phyloP scores from a whole-genome alignment of 2,329 filamentous ascomycete species.

The Trichoderma koningii region DNA sequence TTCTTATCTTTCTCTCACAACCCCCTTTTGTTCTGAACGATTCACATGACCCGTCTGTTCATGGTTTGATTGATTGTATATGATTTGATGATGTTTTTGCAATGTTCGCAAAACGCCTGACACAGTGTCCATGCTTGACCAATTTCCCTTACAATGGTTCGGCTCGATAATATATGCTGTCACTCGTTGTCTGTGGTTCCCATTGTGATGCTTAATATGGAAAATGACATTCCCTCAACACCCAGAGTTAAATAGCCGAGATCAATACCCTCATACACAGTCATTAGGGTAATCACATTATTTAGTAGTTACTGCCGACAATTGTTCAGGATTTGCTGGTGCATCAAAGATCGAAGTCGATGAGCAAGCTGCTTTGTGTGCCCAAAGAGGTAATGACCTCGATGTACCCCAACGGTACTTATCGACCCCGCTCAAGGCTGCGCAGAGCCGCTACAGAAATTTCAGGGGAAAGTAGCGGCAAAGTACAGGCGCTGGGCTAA shows the following conservation, averaged over 20 bases:
- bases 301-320: no score
- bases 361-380: neutral
- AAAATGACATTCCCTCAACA: neutral
- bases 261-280: no score
- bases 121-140: constrained; percentile 22
- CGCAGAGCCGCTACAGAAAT: neutral
- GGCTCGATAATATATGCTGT: constrained; percentile 18
- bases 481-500: neutral
- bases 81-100: constrained; percentile 22
- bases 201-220: neutral
- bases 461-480: constrained; percentile 1
- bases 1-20: neutral
- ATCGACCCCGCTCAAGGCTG: neutral
- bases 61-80: constrained; percentile 20
- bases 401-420: neutral
- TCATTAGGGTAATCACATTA: no score
- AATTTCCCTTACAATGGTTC: constrained; percentile 11
- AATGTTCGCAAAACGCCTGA: neutral
- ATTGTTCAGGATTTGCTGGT: no score
- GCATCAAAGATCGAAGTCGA: neutral
- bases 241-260: no score
- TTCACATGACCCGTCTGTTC: constrained; percentile 16
- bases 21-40: constrained; percentile 6
- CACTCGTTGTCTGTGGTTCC: neutral
- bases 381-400: constrained; percentile 6